Evolutionary conservation across 2,329 filamentous ascomycete species (phyloP), one percentile per base, ranked within the genome.

Genomic region (Parafenestella ontariensis): DNA sequence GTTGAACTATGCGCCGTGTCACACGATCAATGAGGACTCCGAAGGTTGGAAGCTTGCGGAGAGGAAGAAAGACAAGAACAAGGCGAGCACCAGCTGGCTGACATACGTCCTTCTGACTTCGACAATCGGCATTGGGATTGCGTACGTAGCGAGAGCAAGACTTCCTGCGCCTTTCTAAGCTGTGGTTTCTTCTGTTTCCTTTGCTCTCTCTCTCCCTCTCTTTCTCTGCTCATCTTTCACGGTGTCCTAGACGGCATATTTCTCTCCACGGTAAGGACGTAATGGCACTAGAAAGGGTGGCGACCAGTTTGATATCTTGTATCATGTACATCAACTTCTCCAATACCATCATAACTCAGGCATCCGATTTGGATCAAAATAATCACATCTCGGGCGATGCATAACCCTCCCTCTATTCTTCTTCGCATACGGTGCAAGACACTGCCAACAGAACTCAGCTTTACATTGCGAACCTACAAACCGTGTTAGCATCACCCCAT

Each of bases 361-460:
- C 15, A 23, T 9, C 13, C 37, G 7, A 49, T 42, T 21, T 34
- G 33, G 47, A 24, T 15, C n/a, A 39, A 46, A 46, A 33, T 59
- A 24, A 13, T 29, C 26, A 37, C 55, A 58, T n/a, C 26, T 46
- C 17, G 28, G 23, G 1, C 20, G 28, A 49, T 61, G 58, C 18
- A 47, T 41, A 15, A 47, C 33, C 11, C 28, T 29, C 9, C 41
- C 41, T 29, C 41, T 18, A 18, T 29, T 37, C 20, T 37, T 43
- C 15, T 21, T 44, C 17, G n/a, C 28, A 56, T 67, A 74, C n/a
- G 55, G 52, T 23, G 66, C 71, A 29, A 71, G 54, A 55, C 71
- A 79, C 40, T 66, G 34, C 75, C 75, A 79, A 59, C 77, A 79
- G 54, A 79, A 79, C 52, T 78, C 65, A 43, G 68, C 62, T 21